Percentiles rank a stretch among this genome's conserved stretches.
Conservation (phyloP, 2,329 filamentous ascomycete genomes). For the Xylariaceae sp. region DNA sequence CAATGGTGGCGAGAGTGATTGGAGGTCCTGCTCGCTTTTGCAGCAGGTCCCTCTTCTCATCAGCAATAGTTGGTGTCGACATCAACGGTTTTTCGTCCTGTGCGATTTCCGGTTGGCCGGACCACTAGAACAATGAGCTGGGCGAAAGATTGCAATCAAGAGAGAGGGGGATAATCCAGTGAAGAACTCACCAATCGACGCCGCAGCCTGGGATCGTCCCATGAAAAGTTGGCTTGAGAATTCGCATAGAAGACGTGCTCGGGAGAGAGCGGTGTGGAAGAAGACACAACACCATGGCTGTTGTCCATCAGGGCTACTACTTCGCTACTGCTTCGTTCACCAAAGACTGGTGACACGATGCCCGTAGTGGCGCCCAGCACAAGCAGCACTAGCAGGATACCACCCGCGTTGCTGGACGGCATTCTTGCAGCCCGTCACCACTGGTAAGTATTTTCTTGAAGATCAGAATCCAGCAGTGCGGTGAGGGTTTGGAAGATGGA, state of each 20-base stretch:
- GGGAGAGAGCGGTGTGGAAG: background rate
- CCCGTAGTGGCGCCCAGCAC: too few species aligned
- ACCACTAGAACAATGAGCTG: conserved; percentile 2
- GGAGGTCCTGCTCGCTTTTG: conserved; percentile 12
- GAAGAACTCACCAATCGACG: conserved; percentile 11
- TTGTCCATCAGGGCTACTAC: too few species aligned
- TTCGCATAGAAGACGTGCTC: conserved; percentile 6
- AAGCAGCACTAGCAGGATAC: too few species aligned
- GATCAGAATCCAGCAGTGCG: too few species aligned
- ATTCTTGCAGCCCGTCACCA: too few species aligned
- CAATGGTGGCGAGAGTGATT: background rate
- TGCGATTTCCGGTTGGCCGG: background rate
- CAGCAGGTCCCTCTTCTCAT: conserved; percentile 6
- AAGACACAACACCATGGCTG: conserved; percentile 4
- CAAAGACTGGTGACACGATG: too few species aligned
- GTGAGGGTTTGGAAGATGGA: too few species aligned
- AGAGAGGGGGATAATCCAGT: background rate
- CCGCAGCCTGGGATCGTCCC: conserved; percentile 4
- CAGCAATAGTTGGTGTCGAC: conserved; percentile 4
- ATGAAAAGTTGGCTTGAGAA: conserved; percentile 9
- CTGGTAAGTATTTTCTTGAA: too few species aligned
- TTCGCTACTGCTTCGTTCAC: too few species aligned
- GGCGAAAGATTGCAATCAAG: background rate
- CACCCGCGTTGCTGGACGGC: too few species aligned
- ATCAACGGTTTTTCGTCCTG: background rate